phyloP scores from a whole-genome alignment of 139 green algal species.

The Picochlorum costavermella region DNA sequence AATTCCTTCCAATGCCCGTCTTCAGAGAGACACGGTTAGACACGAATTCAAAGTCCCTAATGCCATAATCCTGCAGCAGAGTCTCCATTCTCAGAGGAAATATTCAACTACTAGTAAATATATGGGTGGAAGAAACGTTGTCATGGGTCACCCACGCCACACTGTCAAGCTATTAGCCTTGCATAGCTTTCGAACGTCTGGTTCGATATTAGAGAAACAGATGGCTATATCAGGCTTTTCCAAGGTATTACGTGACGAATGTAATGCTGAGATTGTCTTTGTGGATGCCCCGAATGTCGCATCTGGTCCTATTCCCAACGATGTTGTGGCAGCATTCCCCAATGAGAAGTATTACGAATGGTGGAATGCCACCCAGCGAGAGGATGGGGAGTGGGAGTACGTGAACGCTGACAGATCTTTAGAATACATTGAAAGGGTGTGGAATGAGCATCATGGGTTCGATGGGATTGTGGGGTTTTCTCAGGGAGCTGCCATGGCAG shows the following conservation, averaged over 20 bases:
- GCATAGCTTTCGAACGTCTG: conserved; percentile 47
- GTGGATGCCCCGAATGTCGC: conserved; percentile 43
- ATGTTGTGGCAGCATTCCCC: conserved; percentile 37
- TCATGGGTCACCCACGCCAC: no score
- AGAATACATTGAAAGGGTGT: conserved; percentile 13
- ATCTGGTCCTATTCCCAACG: conserved; percentile 36
- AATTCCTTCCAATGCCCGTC: no score
- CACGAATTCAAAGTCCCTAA: no score
- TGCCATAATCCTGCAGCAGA: no score
- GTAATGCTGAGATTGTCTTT: conserved; percentile 35
- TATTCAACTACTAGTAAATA: no score
- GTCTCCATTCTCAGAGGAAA: no score
- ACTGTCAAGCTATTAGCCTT: conserved; percentile 34
- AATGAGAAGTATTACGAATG: conserved; percentile 31
- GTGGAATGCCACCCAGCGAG: conserved; percentile 33
- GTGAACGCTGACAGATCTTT: conserved; percentile 32
- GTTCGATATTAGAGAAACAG: conserved; percentile 43
- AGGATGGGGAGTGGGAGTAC: conserved; percentile 22
- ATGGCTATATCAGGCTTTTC: conserved; percentile 27
- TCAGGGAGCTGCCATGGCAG: conserved; percentile 31
- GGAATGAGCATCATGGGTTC: conserved; percentile 37
- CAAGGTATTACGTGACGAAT: conserved; percentile 21
- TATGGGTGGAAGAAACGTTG: no score
- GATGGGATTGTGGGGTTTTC: conserved; percentile 34
- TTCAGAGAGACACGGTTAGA: no score